These are phyloP conservation scores for Scedosporium apiospermum DNA, from an alignment of 2,329 filamentous ascomycete genomes.

Conservation along the genomic window DNA sequence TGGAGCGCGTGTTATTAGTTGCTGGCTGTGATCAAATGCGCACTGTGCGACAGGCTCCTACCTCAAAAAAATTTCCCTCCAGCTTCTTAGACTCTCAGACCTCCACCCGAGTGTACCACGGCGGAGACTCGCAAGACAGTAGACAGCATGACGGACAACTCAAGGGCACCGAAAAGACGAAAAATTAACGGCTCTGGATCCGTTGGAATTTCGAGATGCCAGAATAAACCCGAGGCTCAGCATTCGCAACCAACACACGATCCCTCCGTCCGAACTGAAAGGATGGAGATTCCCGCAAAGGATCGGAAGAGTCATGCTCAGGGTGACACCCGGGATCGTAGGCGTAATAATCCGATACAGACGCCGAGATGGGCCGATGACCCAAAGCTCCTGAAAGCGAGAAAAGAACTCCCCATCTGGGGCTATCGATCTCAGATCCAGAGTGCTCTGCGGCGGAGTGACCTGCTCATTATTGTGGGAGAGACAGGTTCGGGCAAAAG, in stretches of 20 bases:
- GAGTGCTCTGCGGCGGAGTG: constrained; percentile 46
- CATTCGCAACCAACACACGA: not conserved
- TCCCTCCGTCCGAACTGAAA: not conserved
- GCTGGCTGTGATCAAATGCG: too few species aligned
- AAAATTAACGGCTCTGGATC: not conserved
- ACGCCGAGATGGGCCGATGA: not conserved
- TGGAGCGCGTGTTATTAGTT: too few species aligned
- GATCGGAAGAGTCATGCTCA: not conserved
- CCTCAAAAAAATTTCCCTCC: not conserved
- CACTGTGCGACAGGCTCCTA: too few species aligned
- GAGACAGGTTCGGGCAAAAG: constrained; percentile 96
- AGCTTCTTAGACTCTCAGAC: not conserved
- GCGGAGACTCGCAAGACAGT: not conserved
- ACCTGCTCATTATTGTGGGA: constrained; percentile 78
- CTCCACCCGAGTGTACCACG: not conserved
- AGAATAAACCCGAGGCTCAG: too few species aligned
- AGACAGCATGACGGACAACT: not conserved
- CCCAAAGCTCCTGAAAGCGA: constrained; percentile 27
- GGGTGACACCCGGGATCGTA: not conserved
- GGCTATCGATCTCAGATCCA: constrained; percentile 61
- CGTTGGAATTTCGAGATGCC: not conserved
- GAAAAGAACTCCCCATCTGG: constrained; percentile 75
- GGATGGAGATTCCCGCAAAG: not conserved
- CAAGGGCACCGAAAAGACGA: not conserved
- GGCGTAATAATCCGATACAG: not conserved